Conservation (phyloP, 176 grass and related monocot species). For the Coix lacrymajobi region DNA sequence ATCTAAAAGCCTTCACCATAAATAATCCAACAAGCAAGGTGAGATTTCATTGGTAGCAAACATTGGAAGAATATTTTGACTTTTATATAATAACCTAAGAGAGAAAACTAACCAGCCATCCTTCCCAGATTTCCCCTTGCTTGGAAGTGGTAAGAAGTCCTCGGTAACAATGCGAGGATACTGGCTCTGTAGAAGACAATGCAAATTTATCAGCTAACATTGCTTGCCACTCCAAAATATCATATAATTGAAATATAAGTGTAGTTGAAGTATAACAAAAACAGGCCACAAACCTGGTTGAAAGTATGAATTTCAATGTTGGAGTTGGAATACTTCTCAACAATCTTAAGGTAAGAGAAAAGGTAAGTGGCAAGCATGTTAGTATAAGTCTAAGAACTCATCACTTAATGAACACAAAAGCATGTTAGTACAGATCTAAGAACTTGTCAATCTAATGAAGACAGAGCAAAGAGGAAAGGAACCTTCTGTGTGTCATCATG, state of each 20-base stretch:
- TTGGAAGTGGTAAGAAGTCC: constrained; percentile 77
- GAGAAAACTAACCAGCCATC: constrained; percentile 80
- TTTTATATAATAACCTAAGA: not conserved
- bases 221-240: not conserved
- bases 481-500: constrained; percentile 97
- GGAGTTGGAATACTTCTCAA: constrained; percentile 93
- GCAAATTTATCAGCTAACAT: constrained; percentile 6
- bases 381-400: not conserved
- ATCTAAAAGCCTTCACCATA: not conserved
- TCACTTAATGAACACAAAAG: not conserved
- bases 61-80: not conserved
- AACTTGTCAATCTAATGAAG: not conserved
- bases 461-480: not conserved
- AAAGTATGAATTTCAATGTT: constrained; percentile 97
- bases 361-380: constrained; percentile 6
- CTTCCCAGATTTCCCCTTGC: constrained; percentile 73
- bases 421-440: constrained; percentile 1
- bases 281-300: constrained; percentile 55
- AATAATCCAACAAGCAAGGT: not conserved
- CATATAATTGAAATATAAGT: constrained; percentile 7
- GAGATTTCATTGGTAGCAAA: not conserved
- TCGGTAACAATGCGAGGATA: constrained; percentile 84
- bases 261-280: not conserved
- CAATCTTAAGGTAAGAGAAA: constrained; percentile 55
- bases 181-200: constrained; percentile 70